Evolutionary conservation across 345 rosid species (phyloP), one percentile per base, ranked within the genome.

Genomic region (Excoecaria cochinchinensis): DNA sequence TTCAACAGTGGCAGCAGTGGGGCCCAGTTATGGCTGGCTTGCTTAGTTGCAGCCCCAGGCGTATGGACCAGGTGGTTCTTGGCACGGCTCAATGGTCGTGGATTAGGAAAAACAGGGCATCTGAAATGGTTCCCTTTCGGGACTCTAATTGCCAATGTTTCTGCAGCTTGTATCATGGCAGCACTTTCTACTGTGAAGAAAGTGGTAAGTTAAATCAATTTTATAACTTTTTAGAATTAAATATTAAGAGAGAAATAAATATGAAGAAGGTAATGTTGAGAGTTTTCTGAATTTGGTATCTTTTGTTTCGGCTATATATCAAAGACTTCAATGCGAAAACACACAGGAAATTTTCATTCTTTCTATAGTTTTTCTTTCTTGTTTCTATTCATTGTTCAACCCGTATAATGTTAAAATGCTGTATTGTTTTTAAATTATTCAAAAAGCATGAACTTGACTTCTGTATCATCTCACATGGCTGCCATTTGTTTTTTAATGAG

Each of bases 61-160:
- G 99, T 93, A 11, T 95, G 99, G 99, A 89, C 89, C 61, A 91
- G 99, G 87, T 95, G 99, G 98, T 89, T 87, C 85, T 77, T 95
- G 77, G 94, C 98, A 21, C 82, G 94, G 39, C 84, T 91, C 10
- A 95, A 93, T 16, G 99, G 99, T 19, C 85, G 80, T 31, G 99
- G 99, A 16, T 62, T 95, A 16, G 99, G 98, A 21, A 90, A 83
- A 77, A 47, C 78, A 1, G 86, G 89, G 6, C 31, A 46, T 67
- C 79, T 88, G 80, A 89, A 82, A 80, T 95, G 99, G 98, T 76
- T 95, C n/a, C 97, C 98, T 13, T 89, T 89, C n/a, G 97, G 99
- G 42, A 95, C 98, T 42, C 80, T 95, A 62, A 79, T 85, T 69
- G 97, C 97, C 68, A 95, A 95, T 73, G 89, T 91, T 67, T 86